Evolutionary conservation across 306 rosid species (phyloP).

Genomic region (Clitoria ternatea): DNA sequence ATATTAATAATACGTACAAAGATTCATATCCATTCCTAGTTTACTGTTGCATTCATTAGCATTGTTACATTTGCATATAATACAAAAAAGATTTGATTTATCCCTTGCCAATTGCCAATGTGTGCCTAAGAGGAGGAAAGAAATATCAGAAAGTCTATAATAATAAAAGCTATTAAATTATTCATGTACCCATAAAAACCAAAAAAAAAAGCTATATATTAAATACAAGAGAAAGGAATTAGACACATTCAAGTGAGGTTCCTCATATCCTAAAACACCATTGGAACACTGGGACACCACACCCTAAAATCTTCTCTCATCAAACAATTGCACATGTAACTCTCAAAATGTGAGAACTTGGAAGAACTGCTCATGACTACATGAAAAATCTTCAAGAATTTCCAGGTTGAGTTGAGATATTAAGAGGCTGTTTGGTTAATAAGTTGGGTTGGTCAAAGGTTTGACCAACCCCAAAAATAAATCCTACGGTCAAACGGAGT

Average conservation of each 20-base stretch:
- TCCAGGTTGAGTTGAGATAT: background rate
- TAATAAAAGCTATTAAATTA: background rate
- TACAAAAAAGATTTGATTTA: too few relatives aligned
- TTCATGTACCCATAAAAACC: slow-evolving; percentile 1
- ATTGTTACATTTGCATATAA: too few relatives aligned
- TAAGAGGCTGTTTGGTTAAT: too few relatives aligned
- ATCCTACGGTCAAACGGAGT: too few relatives aligned
- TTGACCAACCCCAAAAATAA: too few relatives aligned
- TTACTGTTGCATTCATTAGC: too few relatives aligned
- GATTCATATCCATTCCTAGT: too few relatives aligned
- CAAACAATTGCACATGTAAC: slow-evolving; percentile 11
- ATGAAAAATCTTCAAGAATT: slow-evolving; percentile 18
- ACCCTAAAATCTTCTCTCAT: slow-evolving; percentile 18
- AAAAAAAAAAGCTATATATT: background rate
- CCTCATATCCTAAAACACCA: background rate
- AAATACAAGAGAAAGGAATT: background rate
- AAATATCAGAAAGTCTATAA: background rate
- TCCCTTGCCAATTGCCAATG: too few relatives aligned
- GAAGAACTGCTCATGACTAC: background rate
- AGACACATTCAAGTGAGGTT: slow-evolving; percentile 6
- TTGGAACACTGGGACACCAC: background rate
- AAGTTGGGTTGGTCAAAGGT: too few relatives aligned
- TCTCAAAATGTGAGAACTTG: too few relatives aligned
- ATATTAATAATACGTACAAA: too few relatives aligned
- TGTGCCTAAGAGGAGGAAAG: too few relatives aligned